These are phyloP conservation scores for Vitellaria paradoxa DNA, from an alignment of 179 eudicot species.

Conservation along the genomic window DNA sequence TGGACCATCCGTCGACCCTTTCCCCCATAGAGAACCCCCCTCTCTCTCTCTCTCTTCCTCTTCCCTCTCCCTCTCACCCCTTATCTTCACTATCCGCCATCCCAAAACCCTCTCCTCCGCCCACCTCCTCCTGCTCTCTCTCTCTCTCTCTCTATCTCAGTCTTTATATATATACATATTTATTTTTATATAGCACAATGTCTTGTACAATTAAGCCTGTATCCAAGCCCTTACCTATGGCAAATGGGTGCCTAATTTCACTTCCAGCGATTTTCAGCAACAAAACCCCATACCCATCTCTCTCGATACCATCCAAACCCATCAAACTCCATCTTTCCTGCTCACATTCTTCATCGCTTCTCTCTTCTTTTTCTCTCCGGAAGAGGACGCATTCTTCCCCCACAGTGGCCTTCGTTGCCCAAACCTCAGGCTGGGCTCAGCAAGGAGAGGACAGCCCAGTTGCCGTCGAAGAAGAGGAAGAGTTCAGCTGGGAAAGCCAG, in stretches of 20 bases:
- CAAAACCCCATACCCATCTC: constrained; percentile 26
- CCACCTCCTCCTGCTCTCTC: constrained; percentile 2
- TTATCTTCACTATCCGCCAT: constrained; percentile 10
- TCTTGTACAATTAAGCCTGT: constrained; percentile 31
- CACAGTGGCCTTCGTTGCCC: constrained; percentile 35
- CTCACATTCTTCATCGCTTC: constrained; percentile 18
- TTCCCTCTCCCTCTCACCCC: background rate
- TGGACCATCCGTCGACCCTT: constrained; percentile 16
- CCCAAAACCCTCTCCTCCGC: background rate
- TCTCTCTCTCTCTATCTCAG: background rate
- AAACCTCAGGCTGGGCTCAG: constrained; percentile 46
- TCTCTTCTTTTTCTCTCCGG: constrained; percentile 22
- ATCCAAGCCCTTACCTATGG: constrained; percentile 41
- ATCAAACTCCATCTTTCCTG: constrained; percentile 31
- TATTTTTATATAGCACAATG: constrained; percentile 23
- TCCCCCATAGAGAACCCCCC: background rate
- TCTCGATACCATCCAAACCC: constrained; percentile 44
- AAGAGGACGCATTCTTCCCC: constrained; percentile 20
- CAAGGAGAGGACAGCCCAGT: constrained; percentile 41
- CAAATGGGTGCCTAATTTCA: constrained; percentile 37
- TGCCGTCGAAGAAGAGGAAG: constrained; percentile 30
- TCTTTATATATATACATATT: background rate
- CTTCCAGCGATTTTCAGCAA: constrained; percentile 41
- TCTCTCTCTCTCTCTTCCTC: background rate
- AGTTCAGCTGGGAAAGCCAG: constrained; percentile 24